phyloP scores from a whole-genome alignment of 257 asterid genomes.

The Nicotiana attenuata region DNA sequence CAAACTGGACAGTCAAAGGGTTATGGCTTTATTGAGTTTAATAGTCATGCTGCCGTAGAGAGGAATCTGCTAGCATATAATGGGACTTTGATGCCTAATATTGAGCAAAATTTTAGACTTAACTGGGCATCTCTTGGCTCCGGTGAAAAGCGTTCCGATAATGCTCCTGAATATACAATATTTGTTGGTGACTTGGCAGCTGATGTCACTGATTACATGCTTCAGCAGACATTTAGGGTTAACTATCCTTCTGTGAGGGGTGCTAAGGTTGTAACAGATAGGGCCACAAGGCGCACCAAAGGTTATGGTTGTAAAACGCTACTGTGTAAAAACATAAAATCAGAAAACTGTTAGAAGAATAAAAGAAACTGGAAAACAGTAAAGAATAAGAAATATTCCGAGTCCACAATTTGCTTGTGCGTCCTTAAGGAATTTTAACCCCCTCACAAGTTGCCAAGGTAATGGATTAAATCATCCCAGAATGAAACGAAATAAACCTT shows the following conservation, averaged over 20 bases:
- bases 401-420: too few species aligned
- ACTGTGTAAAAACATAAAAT: too few species aligned
- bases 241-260: slow-evolving; percentile 69
- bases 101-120: slow-evolving; percentile 55
- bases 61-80: slow-evolving; percentile 51
- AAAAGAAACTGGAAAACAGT: too few species aligned
- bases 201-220: slow-evolving; percentile 67
- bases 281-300: slow-evolving; percentile 76
- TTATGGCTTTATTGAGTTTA: slow-evolving; percentile 76
- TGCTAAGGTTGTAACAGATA: slow-evolving; percentile 79
- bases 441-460: too few species aligned
- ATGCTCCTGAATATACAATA: slow-evolving; percentile 60
- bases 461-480: too few species aligned
- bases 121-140: slow-evolving; percentile 85
- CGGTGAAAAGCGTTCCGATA: slow-evolving; percentile 68
- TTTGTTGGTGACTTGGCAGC: slow-evolving; percentile 93
- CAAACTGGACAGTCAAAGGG: slow-evolving; percentile 70
- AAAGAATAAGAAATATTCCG: too few species aligned
- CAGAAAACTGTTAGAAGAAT: too few species aligned
- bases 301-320: too few species aligned
- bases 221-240: slow-evolving; percentile 61
- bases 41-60: slow-evolving; percentile 61
- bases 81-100: slow-evolving; percentile 58
- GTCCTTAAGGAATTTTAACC: too few species aligned
- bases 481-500: too few species aligned